Conservation (phyloP, 306 rosid species). For the Purshia tridentata region DNA sequence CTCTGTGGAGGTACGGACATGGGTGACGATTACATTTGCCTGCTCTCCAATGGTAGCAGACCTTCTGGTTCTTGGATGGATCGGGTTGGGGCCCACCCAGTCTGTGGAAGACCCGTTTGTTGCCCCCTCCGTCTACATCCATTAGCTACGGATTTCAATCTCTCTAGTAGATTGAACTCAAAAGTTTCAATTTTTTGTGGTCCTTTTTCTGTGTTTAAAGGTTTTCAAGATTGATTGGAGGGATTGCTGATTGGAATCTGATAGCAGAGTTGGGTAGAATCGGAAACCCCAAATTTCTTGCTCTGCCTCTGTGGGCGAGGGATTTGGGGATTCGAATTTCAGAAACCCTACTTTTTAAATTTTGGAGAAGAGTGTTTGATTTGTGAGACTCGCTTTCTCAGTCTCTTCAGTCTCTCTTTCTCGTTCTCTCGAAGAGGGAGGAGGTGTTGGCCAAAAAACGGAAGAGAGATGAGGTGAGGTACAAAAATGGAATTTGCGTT, state of each 20-base stretch:
- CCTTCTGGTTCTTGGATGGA: slow-evolving; percentile 51
- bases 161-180: not conserved
- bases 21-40: slow-evolving; percentile 88
- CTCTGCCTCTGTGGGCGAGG: not conserved
- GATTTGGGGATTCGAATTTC: not conserved
- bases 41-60: slow-evolving; percentile 90
- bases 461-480: not conserved
- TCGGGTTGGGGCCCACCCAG: slow-evolving; percentile 53
- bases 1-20: slow-evolving; percentile 71
- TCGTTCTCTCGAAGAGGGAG: not conserved
- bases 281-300: slow-evolving; percentile 15
- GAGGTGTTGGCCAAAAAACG: too few species aligned
- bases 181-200: too few species aligned
- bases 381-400: not conserved
- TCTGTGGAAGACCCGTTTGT: slow-evolving; percentile 73
- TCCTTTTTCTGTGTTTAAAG: not conserved
- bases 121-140: slow-evolving; percentile 74
- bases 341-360: not conserved
- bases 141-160: slow-evolving; percentile 30
- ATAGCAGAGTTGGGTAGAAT: slow-evolving; percentile 24
- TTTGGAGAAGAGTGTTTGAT: not conserved
- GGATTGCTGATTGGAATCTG: slow-evolving; percentile 6
- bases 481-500: slow-evolving; percentile 8
- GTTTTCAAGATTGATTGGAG: not conserved
- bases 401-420: not conserved